Conservation (phyloP, 1,284 basidiomycete species). For the Irpex lacteus region DNA sequence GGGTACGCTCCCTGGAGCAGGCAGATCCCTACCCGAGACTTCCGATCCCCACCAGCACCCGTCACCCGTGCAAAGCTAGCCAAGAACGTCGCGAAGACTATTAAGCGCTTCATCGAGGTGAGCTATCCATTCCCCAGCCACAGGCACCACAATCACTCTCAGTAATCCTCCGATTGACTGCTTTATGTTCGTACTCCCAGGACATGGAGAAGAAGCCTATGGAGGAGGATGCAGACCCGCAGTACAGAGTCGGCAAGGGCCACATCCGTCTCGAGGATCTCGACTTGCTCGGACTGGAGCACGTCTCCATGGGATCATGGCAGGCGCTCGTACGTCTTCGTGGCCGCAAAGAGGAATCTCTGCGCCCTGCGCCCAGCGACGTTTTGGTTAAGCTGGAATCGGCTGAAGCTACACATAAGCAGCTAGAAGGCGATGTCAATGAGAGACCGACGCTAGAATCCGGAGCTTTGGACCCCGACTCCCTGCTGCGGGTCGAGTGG, state of each 20-base stretch:
- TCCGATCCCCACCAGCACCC: slow-evolving; percentile 26
- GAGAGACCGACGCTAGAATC: too few relatives aligned
- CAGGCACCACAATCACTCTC: slow-evolving; percentile 3
- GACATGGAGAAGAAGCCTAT: slow-evolving; percentile 44
- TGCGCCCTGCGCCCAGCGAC: too few relatives aligned
- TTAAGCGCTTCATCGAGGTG: slow-evolving; percentile 37
- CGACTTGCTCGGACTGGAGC: slow-evolving; percentile 70
- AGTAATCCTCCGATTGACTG: not conserved
- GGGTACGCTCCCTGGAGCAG: slow-evolving; percentile 71
- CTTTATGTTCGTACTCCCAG: slow-evolving; percentile 29
- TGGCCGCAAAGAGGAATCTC: not conserved
- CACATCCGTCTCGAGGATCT: slow-evolving; percentile 63
- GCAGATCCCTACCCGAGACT: slow-evolving; percentile 73
- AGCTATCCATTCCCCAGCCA: not conserved
- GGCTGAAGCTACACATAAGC: too few relatives aligned
- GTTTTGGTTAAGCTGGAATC: too few relatives aligned
- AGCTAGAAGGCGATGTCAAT: too few relatives aligned
- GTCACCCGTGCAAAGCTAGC: slow-evolving; percentile 45
- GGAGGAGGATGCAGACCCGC: slow-evolving; percentile 57
- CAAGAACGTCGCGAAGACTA: slow-evolving; percentile 34
- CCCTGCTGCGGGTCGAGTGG: too few relatives aligned
- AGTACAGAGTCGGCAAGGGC: slow-evolving; percentile 57
- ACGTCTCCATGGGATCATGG: slow-evolving; percentile 77
- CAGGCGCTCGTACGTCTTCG: slow-evolving; percentile 67
- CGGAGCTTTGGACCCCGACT: too few relatives aligned